Evolutionary conservation across 108 stramenopile genomes (phyloP).

Genomic region (Heterococcus sp.): DNA sequence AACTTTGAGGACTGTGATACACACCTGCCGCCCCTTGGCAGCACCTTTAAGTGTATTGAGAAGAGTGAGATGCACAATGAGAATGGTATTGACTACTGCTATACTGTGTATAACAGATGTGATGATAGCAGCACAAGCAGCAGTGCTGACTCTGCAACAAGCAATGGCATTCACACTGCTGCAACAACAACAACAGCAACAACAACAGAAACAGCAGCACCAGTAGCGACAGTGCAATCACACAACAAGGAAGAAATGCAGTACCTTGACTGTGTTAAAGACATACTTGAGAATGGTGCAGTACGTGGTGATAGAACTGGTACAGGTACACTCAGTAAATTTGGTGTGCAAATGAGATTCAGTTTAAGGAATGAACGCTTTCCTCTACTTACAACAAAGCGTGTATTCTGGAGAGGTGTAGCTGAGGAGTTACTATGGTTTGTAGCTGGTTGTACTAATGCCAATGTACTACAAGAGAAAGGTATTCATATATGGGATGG

Average conservation of each 20-base stretch:
- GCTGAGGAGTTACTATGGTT: constrained; percentile 99
- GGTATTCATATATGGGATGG: constrained; percentile 99
- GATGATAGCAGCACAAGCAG: too few relatives aligned
- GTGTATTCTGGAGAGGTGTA: constrained; percentile 97
- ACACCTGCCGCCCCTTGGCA: constrained; percentile 44
- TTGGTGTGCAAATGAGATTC: constrained; percentile 97
- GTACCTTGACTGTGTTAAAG: constrained; percentile 84
- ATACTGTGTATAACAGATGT: constrained; percentile 42
- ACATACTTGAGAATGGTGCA: constrained; percentile 86
- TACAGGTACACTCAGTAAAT: constrained; percentile 94
- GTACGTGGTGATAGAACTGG: constrained; percentile 94
- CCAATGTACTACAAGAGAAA: constrained; percentile 85
- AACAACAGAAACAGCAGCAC: too few relatives aligned
- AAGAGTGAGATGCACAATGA: constrained; percentile 16
- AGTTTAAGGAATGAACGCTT: constrained; percentile 77
- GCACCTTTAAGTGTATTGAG: constrained; percentile 19
- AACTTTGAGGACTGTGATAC: constrained; percentile 53
- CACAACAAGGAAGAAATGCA: constrained; percentile 78
- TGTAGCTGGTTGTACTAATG: constrained; percentile 89
- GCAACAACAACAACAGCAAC: background rate
- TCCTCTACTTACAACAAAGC: constrained; percentile 96
- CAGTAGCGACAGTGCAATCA: background rate
- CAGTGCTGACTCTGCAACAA: background rate
- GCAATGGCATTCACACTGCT: background rate
- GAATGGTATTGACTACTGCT: constrained; percentile 50